These are phyloP conservation scores for Inga leiocalycina DNA, from an alignment of 306 rosid genomes.

Conservation along the genomic window DNA sequence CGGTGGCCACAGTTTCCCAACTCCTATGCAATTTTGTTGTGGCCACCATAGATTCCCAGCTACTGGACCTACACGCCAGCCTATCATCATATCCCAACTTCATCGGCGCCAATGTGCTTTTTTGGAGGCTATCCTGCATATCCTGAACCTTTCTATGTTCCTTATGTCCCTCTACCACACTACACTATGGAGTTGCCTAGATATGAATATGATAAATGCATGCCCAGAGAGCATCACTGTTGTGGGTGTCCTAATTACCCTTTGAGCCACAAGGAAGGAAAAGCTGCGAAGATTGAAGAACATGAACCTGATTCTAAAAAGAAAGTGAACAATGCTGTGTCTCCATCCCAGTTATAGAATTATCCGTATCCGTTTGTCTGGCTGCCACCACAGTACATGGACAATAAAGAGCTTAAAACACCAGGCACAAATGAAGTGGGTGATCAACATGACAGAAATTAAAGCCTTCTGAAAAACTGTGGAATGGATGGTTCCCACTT, in stretches of 20 bases:
- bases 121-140: slow-evolving; percentile 44
- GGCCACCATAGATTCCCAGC: slow-evolving; percentile 49
- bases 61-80: slow-evolving; percentile 36
- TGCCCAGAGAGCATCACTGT: slow-evolving; percentile 50
- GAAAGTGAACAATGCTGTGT: slow-evolving; percentile 37
- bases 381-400: slow-evolving; percentile 51
- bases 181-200: slow-evolving; percentile 53
- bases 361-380: slow-evolving; percentile 50
- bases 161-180: slow-evolving; percentile 49
- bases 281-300: slow-evolving; percentile 58
- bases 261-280: slow-evolving; percentile 42
- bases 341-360: slow-evolving; percentile 44
- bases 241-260: slow-evolving; percentile 59
- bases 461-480: slow-evolving; percentile 29
- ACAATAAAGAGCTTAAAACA: slow-evolving; percentile 30
- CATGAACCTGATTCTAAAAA: slow-evolving; percentile 43
- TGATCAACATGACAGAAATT: slow-evolving; percentile 30
- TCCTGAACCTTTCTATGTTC: slow-evolving; percentile 36
- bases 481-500: slow-evolving; percentile 57
- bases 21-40: slow-evolving; percentile 46
- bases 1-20: slow-evolving; percentile 40
- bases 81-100: slow-evolving; percentile 10
- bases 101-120: slow-evolving; percentile 44
- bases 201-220: slow-evolving; percentile 61
- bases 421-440: slow-evolving; percentile 14